Conservation (phyloP, 176 grass and related monocot species). For the Cenchrus purpureus region DNA sequence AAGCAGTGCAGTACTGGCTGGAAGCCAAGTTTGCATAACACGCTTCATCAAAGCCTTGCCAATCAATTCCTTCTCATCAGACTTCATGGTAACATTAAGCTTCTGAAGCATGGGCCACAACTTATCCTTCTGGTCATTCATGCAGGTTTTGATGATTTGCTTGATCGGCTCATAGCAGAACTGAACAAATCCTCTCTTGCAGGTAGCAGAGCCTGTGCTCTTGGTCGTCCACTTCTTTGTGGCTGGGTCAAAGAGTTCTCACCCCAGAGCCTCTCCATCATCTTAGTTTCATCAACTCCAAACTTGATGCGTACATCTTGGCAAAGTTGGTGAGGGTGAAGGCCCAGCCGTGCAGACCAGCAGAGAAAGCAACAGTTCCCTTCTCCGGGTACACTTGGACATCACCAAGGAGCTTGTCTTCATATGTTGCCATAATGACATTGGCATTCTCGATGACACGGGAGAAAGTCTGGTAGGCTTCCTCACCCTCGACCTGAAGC, state of each 20-base stretch:
- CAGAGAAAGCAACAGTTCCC: constrained; percentile 80
- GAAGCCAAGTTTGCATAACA: constrained; percentile 81
- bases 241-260: constrained; percentile 80
- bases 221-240: constrained; percentile 78
- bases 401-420: constrained; percentile 67
- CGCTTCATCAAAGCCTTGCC: constrained; percentile 79
- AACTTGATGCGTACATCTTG: constrained; percentile 82
- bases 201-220: constrained; percentile 56
- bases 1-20: constrained; percentile 67
- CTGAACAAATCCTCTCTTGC: constrained; percentile 77
- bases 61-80: constrained; percentile 67
- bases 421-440: constrained; percentile 79
- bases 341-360: constrained; percentile 73
- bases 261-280: constrained; percentile 86
- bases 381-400: constrained; percentile 84
- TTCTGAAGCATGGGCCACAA: constrained; percentile 75
- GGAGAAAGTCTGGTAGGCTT: constrained; percentile 73
- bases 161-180: constrained; percentile 83
- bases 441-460: constrained; percentile 77
- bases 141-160: constrained; percentile 71
- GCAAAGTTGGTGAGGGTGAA: constrained; percentile 79
- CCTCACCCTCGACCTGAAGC: constrained; percentile 79
- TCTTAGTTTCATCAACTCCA: constrained; percentile 70
- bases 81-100: constrained; percentile 67
- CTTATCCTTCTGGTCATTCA: constrained; percentile 76